Conservation (phyloP, 345 rosid species). For the Salix brachista region DNA sequence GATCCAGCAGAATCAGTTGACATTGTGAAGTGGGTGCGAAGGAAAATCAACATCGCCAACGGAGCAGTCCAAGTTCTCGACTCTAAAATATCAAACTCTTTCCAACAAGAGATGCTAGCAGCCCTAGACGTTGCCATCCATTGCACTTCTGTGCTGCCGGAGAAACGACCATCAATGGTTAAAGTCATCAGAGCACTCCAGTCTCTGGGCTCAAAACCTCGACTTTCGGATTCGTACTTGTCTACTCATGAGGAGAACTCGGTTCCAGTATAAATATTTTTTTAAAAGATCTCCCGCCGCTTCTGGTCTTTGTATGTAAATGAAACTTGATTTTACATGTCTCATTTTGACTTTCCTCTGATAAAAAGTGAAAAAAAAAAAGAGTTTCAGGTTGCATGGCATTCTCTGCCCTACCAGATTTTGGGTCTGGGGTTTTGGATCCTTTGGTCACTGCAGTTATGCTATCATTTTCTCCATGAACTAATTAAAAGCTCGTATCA, state of each 20-base stretch:
- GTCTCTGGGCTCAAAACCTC: conserved; percentile 30
- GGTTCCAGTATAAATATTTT: conserved; percentile 4
- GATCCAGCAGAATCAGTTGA: conserved; percentile 52
- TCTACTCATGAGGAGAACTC: conserved; percentile 22
- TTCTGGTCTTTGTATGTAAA: conserved; percentile 12
- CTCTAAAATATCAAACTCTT: conserved; percentile 46
- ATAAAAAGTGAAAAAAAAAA: not conserved
- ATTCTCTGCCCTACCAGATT: not conserved
- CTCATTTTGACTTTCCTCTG: not conserved
- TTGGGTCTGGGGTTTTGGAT: not conserved
- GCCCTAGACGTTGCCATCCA: conserved; percentile 65
- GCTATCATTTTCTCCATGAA: no score
- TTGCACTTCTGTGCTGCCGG: conserved; percentile 75
- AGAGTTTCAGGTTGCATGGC: not conserved
- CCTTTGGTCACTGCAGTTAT: not conserved
- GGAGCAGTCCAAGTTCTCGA: conserved; percentile 76
- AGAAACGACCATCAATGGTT: conserved; percentile 70
- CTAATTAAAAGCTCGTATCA: no score
- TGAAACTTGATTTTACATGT: conserved; percentile 10
- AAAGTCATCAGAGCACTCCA: conserved; percentile 67
- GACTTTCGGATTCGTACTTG: conserved; percentile 19
- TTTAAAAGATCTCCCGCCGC: not conserved
- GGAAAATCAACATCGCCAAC: conserved; percentile 75
- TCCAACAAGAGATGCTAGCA: conserved; percentile 56
- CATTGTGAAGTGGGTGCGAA: conserved; percentile 77